These are phyloP conservation scores for Maudiozyma pseudohumilis DNA, from an alignment of 805 yeast genomes.

Conservation along the genomic window DNA sequence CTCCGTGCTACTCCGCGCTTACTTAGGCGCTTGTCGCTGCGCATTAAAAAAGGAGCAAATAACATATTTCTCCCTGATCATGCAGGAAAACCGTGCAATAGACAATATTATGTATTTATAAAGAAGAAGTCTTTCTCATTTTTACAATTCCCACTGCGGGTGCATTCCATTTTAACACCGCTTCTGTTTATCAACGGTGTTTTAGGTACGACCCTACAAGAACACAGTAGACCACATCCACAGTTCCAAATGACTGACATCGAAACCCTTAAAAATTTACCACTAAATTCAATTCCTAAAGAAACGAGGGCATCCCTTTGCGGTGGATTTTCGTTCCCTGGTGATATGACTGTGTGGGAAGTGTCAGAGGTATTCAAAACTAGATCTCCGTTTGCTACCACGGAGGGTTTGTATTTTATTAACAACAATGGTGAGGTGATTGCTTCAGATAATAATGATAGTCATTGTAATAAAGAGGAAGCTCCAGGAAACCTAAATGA, in stretches of 20 bases:
- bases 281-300: background rate
- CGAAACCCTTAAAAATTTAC: background rate
- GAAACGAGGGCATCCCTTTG: background rate
- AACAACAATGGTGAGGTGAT: background rate
- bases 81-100: no score
- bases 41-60: no score
- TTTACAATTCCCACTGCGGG: no score
- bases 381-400: background rate
- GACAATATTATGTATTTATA: no score
- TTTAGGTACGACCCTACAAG: no score
- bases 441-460: background rate
- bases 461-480: background rate
- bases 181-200: no score
- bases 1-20: no score
- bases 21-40: no score
- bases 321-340: background rate
- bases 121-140: no score
- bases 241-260: background rate
- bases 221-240: no score
- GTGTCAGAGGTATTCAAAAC: background rate
- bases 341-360: background rate
- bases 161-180: no score
- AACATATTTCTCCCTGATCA: no score
- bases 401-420: background rate
- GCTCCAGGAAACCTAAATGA: constrained; percentile 1